Evolutionary conservation across 2,329 filamentous ascomycete species (phyloP).

Genomic region (Dactylellina haptotyla): DNA sequence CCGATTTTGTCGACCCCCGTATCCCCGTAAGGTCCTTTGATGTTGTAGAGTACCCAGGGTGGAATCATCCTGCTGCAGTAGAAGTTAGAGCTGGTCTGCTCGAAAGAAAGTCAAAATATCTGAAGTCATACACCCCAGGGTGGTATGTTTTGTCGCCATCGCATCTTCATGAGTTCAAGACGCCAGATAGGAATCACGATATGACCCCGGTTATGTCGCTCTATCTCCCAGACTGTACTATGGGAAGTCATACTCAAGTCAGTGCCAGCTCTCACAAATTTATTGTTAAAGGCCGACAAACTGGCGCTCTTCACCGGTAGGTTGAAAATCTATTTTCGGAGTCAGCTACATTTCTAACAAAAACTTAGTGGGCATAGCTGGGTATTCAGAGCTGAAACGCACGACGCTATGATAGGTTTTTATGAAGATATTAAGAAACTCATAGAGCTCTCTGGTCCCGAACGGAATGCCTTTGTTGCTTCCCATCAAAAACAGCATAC

Average conservation of each 20-base stretch:
- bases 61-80: conserved; percentile 80
- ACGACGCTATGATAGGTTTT: conserved; percentile 98
- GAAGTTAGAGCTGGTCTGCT: conserved; percentile 91
- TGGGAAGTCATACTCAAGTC: conserved; percentile 86
- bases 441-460: conserved; percentile 87
- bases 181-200: conserved; percentile 61
- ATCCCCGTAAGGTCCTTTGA: conserved; percentile 80
- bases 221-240: conserved; percentile 91
- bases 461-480: conserved; percentile 86
- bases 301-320: conserved; percentile 84
- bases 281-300: conserved; percentile 94
- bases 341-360: conserved; percentile 32
- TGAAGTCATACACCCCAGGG: conserved; percentile 95
- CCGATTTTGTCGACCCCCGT: conserved; percentile 86
- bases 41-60: conserved; percentile 90
- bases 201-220: conserved; percentile 94
- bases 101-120: conserved; percentile 97
- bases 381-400: conserved; percentile 76
- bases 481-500: conserved; percentile 80
- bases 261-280: conserved; percentile 94
- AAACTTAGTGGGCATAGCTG: conserved; percentile 69
- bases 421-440: conserved; percentile 91
- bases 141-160: conserved; percentile 93
- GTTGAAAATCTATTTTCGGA: not conserved
- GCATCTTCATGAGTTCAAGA: conserved; percentile 88